Conservation (phyloP, 345 rosid species). For the Noccaea bulbosa region DNA sequence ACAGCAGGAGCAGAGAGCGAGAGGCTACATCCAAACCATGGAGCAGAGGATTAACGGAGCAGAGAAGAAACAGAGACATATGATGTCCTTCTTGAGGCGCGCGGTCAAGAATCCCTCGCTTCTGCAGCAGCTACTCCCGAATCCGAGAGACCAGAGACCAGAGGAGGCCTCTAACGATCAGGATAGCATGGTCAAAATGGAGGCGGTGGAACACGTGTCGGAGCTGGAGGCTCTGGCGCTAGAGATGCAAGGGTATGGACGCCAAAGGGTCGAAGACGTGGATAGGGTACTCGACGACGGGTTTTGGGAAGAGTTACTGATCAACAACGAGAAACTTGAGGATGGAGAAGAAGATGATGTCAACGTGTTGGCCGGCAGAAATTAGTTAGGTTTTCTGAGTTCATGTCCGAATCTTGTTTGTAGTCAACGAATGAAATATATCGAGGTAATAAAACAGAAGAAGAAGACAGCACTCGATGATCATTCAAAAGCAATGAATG, state of each 20-base stretch:
- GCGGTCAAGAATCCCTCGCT: conserved; percentile 71
- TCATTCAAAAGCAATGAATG: not conserved
- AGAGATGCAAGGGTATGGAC: conserved; percentile 80
- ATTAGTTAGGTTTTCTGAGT: conserved; percentile 56
- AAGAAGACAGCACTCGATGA: not conserved
- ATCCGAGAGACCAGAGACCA: conserved; percentile 50
- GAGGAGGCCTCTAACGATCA: conserved; percentile 54
- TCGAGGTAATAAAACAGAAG: not conserved
- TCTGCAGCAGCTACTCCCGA: conserved; percentile 58
- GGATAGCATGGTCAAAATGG: conserved; percentile 45
- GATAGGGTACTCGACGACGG: conserved; percentile 56
- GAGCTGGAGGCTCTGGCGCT: conserved; percentile 85
- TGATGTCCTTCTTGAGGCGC: conserved; percentile 82
- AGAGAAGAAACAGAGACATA: conserved; percentile 82
- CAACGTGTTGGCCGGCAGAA: conserved; percentile 38
- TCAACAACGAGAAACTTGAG: conserved; percentile 43
- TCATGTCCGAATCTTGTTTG: conserved; percentile 45
- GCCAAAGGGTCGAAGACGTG: conserved; percentile 41
- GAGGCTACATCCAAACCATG: conserved; percentile 60
- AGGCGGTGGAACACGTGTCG: conserved; percentile 59
- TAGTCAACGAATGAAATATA: conserved; percentile 1
- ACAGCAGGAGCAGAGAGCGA: conserved; percentile 70
- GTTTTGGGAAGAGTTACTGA: conserved; percentile 71
- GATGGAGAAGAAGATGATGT: conserved; percentile 29
- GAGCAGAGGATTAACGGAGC: conserved; percentile 68